Conservation (phyloP, 345 rosid species). For the Carallia brachiata region DNA sequence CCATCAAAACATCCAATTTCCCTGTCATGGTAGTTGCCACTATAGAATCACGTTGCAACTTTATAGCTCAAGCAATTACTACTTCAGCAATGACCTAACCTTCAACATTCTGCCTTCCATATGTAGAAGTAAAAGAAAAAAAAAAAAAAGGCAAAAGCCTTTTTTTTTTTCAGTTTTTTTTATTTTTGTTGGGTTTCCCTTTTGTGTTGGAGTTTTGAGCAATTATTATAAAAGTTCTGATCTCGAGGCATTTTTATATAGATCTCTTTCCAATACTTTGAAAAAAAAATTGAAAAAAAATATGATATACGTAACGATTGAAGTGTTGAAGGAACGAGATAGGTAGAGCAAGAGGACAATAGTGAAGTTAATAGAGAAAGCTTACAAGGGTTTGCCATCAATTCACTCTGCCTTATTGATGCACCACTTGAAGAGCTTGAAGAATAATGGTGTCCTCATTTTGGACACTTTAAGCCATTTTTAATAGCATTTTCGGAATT, state of each 20-base stretch:
- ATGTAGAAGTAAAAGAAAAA: constrained; percentile 27
- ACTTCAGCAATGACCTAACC: not conserved
- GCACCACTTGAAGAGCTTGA: constrained; percentile 58
- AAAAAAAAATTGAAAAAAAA: constrained; percentile 3
- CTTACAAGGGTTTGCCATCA: constrained; percentile 41
- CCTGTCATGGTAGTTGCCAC: not conserved
- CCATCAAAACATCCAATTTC: not conserved
- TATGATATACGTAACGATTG: constrained; percentile 75
- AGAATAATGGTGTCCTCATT: constrained; percentile 44
- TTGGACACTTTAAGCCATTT: too few relatives aligned
- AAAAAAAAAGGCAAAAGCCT: not conserved
- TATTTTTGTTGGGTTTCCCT: not conserved
- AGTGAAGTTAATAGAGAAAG: constrained; percentile 53
- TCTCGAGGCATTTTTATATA: not conserved
- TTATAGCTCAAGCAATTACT: constrained; percentile 11
- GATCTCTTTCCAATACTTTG: not conserved
- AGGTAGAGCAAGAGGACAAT: constrained; percentile 83
- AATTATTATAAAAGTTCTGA: not conserved
- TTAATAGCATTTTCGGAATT: too few relatives aligned
- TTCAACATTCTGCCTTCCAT: constrained; percentile 11
- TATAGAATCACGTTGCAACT: constrained; percentile 3
- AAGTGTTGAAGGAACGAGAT: constrained; percentile 55
- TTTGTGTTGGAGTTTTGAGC: too few relatives aligned
- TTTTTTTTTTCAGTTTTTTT: too few relatives aligned
- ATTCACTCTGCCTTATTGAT: constrained; percentile 52